Percentiles rank a stretch among this genome's conserved stretches.
phyloP scores from a whole-genome alignment of 2,329 filamentous ascomycete genomes.

The Microsporum audouinii region DNA sequence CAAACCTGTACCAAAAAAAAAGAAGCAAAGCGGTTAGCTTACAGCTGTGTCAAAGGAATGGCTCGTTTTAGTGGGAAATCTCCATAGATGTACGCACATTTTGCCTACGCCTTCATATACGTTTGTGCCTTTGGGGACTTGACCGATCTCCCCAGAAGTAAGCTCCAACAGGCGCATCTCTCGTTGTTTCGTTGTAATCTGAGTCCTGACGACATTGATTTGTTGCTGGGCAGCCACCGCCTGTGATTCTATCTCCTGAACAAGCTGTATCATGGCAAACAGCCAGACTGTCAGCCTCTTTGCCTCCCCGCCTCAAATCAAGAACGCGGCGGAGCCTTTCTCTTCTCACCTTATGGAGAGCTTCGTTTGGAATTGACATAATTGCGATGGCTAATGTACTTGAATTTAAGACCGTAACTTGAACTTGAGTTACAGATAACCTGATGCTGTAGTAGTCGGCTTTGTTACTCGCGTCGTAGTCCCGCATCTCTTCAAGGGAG shows the following conservation, averaged over 20 bases:
- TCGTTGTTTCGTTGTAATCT: conserved; percentile 74
- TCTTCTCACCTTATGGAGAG: conserved; percentile 61
- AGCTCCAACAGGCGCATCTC: conserved; percentile 82
- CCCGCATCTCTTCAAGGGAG: too few relatives aligned
- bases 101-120: conserved; percentile 95
- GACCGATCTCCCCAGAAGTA: conserved; percentile 71
- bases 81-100: conserved; percentile 53
- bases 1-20: conserved; percentile 55
- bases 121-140: conserved; percentile 60
- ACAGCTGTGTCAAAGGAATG: background rate
- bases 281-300: background rate
- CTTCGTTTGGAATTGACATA: conserved; percentile 92
- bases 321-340: background rate
- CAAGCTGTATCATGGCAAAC: conserved; percentile 50
- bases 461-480: background rate
- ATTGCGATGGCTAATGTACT: conserved; percentile 17
- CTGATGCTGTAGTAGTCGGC: background rate
- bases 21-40: background rate
- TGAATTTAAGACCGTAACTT: background rate
- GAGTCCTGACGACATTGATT: conserved; percentile 71
- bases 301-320: background rate
- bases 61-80: background rate
- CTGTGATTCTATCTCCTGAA: conserved; percentile 88
- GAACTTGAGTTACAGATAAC: background rate
- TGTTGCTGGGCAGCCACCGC: conserved; percentile 83